phyloP scores from a whole-genome alignment of 306 rosid species.

The Pueraria montana region DNA sequence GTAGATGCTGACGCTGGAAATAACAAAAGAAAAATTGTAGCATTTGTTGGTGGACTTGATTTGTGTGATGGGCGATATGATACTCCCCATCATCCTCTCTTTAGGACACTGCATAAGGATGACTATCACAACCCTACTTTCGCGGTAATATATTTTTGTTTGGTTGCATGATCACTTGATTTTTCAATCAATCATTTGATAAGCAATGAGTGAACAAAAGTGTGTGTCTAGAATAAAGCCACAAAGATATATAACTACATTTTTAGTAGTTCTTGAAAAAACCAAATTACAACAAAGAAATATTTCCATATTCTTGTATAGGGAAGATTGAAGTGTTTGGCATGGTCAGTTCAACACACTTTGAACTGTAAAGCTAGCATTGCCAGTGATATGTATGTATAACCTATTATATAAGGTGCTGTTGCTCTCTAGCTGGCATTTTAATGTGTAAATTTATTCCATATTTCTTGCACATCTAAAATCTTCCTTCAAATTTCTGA shows the following conservation, averaged over 20 bases:
- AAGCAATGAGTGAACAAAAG: neutral
- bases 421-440: constrained; percentile 10
- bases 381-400: constrained; percentile 3
- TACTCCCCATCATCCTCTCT: constrained; percentile 82
- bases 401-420: constrained; percentile 18
- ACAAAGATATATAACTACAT: neutral
- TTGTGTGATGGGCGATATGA: constrained; percentile 97
- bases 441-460: neutral
- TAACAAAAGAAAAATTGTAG: constrained; percentile 79
- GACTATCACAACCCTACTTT: constrained; percentile 97
- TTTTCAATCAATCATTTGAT: constrained; percentile 1
- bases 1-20: constrained; percentile 94
- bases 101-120: constrained; percentile 84
- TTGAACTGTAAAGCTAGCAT: constrained; percentile 28
- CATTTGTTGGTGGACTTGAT: constrained; percentile 99
- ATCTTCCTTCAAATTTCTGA: neutral
- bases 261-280: constrained; percentile 4
- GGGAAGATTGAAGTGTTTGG: neutral
- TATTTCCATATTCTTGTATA: neutral
- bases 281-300: neutral
- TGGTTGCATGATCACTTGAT: constrained; percentile 43
- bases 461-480: neutral
- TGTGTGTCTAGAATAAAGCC: neutral
- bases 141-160: constrained; percentile 64
- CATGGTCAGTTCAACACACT: constrained; percentile 12